Conservation (phyloP, 2,329 filamentous ascomycete genomes). For the Ceratocystiopsis sp. region DNA sequence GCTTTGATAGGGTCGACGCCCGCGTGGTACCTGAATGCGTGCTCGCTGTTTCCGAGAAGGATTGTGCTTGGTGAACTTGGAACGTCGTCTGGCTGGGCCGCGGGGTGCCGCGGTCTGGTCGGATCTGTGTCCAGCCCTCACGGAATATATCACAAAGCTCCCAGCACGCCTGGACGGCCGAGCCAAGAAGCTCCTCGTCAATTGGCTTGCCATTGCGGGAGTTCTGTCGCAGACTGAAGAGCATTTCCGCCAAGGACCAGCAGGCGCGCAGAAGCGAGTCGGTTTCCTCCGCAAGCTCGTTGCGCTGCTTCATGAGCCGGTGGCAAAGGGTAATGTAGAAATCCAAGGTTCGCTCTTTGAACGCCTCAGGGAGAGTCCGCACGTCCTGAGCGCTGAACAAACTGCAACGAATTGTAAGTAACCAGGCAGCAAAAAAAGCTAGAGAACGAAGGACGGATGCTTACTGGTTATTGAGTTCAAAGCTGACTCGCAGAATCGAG, state of each 20-base stretch:
- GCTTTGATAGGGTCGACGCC: slow-evolving; percentile 32
- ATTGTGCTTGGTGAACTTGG: slow-evolving; percentile 25
- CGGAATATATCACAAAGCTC: slow-evolving; percentile 86
- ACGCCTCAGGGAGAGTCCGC: slow-evolving; percentile 64
- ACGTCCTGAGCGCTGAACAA: slow-evolving; percentile 79
- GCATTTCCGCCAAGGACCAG: slow-evolving; percentile 82
- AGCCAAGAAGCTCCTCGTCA: slow-evolving; percentile 72
- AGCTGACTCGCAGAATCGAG: slow-evolving; percentile 78
- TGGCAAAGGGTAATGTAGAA: slow-evolving; percentile 93
- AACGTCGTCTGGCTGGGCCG: slow-evolving; percentile 65
- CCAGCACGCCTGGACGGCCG: slow-evolving; percentile 86
- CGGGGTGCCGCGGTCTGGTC: slow-evolving; percentile 73
- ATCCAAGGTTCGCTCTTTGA: slow-evolving; percentile 76
- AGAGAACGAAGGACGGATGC: neutral
- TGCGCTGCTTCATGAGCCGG: slow-evolving; percentile 86
- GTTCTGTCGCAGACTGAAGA: slow-evolving; percentile 78
- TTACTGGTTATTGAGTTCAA: slow-evolving; percentile 83
- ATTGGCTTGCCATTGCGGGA: slow-evolving; percentile 52
- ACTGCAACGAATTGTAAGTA: slow-evolving; percentile 17
- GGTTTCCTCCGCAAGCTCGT: slow-evolving; percentile 60
- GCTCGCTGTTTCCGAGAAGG: slow-evolving; percentile 21
- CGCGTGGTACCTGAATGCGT: slow-evolving; percentile 14
- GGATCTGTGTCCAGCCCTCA: slow-evolving; percentile 77
- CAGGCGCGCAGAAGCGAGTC: slow-evolving; percentile 73
- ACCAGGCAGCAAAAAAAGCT: neutral